A percentile compares a stretch with the other conserved stretches of the same genome.
phyloP scores from a whole-genome alignment of 306 rosid species.

The Prunus persica region DNA sequence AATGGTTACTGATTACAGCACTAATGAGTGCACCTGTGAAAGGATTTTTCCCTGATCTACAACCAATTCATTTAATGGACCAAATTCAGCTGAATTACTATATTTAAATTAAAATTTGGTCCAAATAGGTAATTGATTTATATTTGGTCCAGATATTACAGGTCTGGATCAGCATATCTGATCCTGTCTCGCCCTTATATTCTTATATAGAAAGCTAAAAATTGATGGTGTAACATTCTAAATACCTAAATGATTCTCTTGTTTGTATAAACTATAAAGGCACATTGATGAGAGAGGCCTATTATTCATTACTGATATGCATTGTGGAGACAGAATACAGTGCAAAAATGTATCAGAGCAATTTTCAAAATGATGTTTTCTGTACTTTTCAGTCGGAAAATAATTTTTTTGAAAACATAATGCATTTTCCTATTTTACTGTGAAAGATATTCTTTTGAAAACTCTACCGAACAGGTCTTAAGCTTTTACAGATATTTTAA shows the following conservation, averaged over 20 bases:
- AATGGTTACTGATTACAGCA: background rate
- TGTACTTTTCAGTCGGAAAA: too few species aligned
- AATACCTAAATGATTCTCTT: background rate
- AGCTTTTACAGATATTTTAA: too few species aligned
- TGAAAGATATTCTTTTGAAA: background rate
- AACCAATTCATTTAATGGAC: background rate
- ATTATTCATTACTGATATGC: background rate
- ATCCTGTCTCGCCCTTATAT: background rate
- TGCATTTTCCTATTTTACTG: background rate
- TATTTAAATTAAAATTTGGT: background rate
- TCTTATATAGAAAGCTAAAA: background rate
- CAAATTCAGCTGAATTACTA: background rate
- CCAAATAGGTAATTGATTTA: background rate
- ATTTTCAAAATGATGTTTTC: too few species aligned
- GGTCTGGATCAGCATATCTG: background rate
- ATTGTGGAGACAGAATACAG: background rate
- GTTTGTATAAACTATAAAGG: background rate
- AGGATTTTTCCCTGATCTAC: background rate
- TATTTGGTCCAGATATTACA: background rate
- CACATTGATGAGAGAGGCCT: background rate
- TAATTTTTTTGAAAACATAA: too few species aligned
- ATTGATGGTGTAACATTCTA: background rate
- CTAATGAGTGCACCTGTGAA: conserved; percentile 15
- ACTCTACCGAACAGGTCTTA: background rate
- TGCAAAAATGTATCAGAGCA: too few species aligned